Evolutionary conservation across 768 basidiomycete species (phyloP), one percentile per base, ranked within the genome.

Genomic region (Podaxis sp.): DNA sequence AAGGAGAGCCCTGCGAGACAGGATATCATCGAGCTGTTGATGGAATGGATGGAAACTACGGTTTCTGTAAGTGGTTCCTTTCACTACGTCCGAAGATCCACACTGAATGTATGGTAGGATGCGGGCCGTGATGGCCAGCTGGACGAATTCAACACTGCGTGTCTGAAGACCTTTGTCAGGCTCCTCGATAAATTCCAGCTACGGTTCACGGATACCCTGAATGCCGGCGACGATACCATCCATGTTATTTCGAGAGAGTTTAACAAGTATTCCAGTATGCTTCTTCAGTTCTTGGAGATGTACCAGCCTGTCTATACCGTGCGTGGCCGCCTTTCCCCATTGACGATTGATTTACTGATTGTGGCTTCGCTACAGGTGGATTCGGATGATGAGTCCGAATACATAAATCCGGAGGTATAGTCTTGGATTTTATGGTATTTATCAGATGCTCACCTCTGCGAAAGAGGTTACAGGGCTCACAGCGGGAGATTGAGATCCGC

Each of bases 221-320:
- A 82, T 41, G 79, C 83, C 37, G 82, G 84, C 15, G 85, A 91
- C 63, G 90, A 91, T 63, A 76, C 82, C 25, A 79, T 81, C 0
- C 89, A 92, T 69, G 85, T 86, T 9, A 83, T 91, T 17, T 88
- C 91, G 1, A 79, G 94, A 25, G 73, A 93, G 27, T 96, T 96
- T 76, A 87, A 88, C 68, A 87, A 86, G 57, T 93, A 94, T 68
- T 86, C 89, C 29, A 79, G 78, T 13, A 79, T 87, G 24, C 78
- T 96, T 49, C 76, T 90, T 29, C 81, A 82, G 66, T 84, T 84
- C 3, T 76, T 91, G 52, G 84, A 86, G 33, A 72, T 79, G 3
- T 82, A 77, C 64, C 82, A 83, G 55, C 66, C 73, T 36, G 87
- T 86, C 17, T 68, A 67, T 55, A 59, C 70, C n/a, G 86, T 86